These are phyloP conservation scores for Eucalyptus melliodora DNA, from an alignment of 345 rosid species.

Conservation along the genomic window DNA sequence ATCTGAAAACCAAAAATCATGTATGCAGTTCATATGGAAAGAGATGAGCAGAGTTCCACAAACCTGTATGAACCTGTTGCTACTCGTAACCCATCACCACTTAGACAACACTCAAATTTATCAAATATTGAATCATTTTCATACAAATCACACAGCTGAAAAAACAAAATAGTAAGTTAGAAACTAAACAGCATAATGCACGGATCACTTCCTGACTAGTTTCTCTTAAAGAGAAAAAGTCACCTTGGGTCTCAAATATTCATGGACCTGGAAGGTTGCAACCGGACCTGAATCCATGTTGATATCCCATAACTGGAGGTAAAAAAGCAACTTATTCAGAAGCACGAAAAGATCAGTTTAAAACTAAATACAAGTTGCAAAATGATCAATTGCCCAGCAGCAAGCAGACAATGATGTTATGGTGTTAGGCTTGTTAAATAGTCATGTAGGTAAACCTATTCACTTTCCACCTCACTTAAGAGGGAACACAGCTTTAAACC, in stretches of 20 bases:
- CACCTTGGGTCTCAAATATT: slow-evolving; percentile 75
- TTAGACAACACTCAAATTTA: slow-evolving; percentile 94
- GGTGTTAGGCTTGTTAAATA: neutral
- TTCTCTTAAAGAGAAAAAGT: neutral
- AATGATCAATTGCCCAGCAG: neutral
- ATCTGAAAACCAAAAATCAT: neutral
- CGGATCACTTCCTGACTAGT: neutral
- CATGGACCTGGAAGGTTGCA: slow-evolving; percentile 74
- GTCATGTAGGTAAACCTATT: neutral
- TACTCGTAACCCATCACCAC: slow-evolving; percentile 87
- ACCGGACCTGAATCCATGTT: slow-evolving; percentile 97
- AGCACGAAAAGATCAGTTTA: neutral
- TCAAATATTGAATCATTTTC: slow-evolving; percentile 98
- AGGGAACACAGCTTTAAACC: neutral
- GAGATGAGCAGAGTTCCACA: neutral
- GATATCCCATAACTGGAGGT: slow-evolving; percentile 56
- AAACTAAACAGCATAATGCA: neutral
- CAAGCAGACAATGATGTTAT: neutral
- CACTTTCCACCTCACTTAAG: neutral
- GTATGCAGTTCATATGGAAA: neutral
- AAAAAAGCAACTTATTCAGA: neutral
- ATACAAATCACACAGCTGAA: slow-evolving; percentile 93
- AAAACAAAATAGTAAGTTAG: neutral
- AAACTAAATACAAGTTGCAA: neutral
- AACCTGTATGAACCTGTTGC: slow-evolving; percentile 99